Evolutionary conservation across 306 rosid genomes (phyloP), one percentile per base, ranked within the genome.

Genomic region (Abrus pulchellus): DNA sequence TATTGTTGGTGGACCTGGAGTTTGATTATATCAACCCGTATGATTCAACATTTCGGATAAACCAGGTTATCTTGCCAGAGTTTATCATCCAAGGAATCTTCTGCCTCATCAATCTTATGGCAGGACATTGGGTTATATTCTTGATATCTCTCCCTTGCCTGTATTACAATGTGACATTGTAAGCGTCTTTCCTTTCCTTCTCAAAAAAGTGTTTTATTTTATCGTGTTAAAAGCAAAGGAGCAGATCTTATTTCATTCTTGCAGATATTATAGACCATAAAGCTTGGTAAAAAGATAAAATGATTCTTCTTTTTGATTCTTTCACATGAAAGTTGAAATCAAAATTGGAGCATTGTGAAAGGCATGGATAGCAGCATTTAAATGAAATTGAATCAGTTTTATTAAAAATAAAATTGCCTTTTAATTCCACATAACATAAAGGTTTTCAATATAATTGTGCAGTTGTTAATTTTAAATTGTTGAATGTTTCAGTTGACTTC

Each of bases 1-100:
- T 94, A 82, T 76, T 94, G 86, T 91, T 94, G 91, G 88, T 92
- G 80, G 98, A 94, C 80, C 80, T 94, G 12, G 98, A 94, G 83
- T 94, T 85, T 69, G 98, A 94, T 87, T 91, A 94, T 72, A 91
- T 94, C 85, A 94, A 94, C 74, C 97, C 98, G 1, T 94, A 90
- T 45, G 98, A 94, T 86, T 89, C 97, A 47, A 89, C 98, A 14
- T 80, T 90, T 75, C 83, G 90, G 85, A 88, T 94, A 74, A 94
- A 94, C 89, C 55, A 32, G 76, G 85, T 86, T 68, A 50, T 94
- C 60, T 71, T 94, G 83, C 97, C 99, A 0, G 99, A 94, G 91
- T 91, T 87, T 85, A 70, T 93, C n/a, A 43, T 71, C 38, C 92
- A 89, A 75, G 99, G 89, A 84, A 75, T 86, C 75, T 71, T 93